Percentiles rank a stretch among this genome's conserved stretches.
Evolutionary conservation across 1,139 yeast genomes (phyloP).

Genomic region (Diutina neorugosa): DNA sequence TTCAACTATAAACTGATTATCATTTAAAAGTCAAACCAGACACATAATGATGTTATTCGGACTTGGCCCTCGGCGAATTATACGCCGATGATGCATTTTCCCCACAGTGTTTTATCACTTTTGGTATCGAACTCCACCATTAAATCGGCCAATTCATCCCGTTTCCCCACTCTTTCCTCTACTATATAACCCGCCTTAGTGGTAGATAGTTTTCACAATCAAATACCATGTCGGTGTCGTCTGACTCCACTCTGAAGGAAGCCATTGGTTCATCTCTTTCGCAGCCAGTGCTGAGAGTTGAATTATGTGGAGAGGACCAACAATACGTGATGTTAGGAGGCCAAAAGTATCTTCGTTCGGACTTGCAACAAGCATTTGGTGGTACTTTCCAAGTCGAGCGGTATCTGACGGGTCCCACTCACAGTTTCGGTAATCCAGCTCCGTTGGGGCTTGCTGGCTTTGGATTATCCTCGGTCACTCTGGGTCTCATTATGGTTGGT

Average conservation of each 20-base stretch:
- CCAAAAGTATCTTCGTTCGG: conserved; percentile 8
- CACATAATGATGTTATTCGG: neutral
- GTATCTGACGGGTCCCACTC: conserved; percentile 6
- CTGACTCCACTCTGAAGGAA: neutral
- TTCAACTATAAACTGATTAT: too few species aligned
- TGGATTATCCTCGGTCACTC: conserved; percentile 8
- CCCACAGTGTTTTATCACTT: neutral
- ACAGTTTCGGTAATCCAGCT: conserved; percentile 9
- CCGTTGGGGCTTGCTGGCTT: conserved; percentile 9
- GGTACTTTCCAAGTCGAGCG: conserved; percentile 9
- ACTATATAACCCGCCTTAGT: neutral
- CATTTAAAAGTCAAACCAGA: too few species aligned
- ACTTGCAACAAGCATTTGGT: conserved; percentile 9
- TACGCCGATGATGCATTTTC: neutral
- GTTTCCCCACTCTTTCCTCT: neutral
- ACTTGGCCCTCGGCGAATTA: neutral
- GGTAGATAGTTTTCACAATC: neutral
- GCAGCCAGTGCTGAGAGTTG: neutral
- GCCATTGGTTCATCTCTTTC: neutral
- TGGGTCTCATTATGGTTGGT: conserved; percentile 6
- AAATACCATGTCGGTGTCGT: neutral
- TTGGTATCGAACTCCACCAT: neutral
- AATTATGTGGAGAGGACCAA: conserved; percentile 3
- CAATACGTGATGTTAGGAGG: conserved; percentile 8
- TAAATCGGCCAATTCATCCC: neutral